Base-by-base conservation (phyloP, 1,139 yeast genomes). In the Saccharomycopsis hybrid region DNA sequence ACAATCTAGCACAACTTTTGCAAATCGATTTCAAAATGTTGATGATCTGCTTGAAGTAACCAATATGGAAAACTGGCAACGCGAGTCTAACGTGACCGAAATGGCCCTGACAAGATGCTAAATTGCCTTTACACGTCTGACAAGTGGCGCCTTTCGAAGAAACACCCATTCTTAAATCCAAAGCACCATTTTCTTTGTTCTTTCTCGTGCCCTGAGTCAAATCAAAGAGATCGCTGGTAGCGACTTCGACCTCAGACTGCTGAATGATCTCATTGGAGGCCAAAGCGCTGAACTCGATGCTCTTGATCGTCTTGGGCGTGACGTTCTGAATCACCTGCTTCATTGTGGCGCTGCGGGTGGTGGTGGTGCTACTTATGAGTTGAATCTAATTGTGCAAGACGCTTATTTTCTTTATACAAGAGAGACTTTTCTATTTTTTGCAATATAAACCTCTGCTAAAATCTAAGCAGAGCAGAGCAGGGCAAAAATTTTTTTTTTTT, bases 61-160 rank as follows among this genome's bases (percentile, higher is more conserved):
- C 99, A 43, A 92, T 95, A 63, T 94, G 98, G 69, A 92, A 94
- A 18, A 90, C 97, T 1, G 99, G 99, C 47, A 94, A 72, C 0
- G 97, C 96, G 49, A 94, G 74, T 58, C 88, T 79, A 56, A 94
- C 80, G 62, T 94, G 96, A 42, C 99, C 99, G 65, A 94, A 94
- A 69, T 94, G 99, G 50, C 99, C 99, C 67, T 92, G 97, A 65
- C 99, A 94, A 1, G 95, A 79, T 0, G 96, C 96, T 60, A 94
- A 71, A 59, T 82, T 82, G 5, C 97, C 97, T 59, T 82, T 89
- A 69, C 99, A 94, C 0, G 97, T 94, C 13, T 78, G 65, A 72
- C 98, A 94, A 62, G 85, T 95, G 28, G 80, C 72, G 32, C 85
- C 70, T 59, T 89, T 90, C 52, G 94, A 81, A 4, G 96, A 87